Conservation (phyloP, 208 protist genomes). For the Lotmaria passim region DNA sequence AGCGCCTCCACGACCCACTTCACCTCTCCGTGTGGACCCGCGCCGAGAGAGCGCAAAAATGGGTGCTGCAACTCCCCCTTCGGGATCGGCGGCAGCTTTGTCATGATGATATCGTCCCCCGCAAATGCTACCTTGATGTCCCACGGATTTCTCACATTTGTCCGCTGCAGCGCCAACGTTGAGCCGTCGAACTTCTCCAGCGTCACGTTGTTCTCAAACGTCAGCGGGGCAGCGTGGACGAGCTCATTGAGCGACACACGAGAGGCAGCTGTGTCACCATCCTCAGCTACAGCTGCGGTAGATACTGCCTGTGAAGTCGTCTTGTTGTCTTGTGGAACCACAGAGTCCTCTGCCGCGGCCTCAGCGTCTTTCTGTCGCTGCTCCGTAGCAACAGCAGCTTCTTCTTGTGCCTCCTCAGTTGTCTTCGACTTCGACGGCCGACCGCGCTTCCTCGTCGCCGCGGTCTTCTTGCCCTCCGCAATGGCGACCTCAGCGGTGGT, state of each 20-base stretch:
- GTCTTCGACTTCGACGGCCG: background rate
- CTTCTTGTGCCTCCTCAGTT: background rate
- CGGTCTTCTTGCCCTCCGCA: constrained; percentile 14
- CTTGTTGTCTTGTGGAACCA: background rate
- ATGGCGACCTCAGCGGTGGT: constrained; percentile 36
- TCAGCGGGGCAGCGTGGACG: constrained; percentile 22
- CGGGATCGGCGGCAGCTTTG: constrained; percentile 48
- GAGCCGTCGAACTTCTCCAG: constrained; percentile 29
- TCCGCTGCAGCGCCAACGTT: constrained; percentile 20
- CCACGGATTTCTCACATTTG: constrained; percentile 35
- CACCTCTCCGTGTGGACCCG: constrained; percentile 38
- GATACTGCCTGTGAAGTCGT: too few relatives aligned
- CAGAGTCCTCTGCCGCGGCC: background rate
- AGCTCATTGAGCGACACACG: constrained; percentile 28
- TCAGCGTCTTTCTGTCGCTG: background rate
- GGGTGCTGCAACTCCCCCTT: constrained; percentile 32
- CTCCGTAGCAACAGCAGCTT: background rate
- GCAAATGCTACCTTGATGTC: constrained; percentile 54
- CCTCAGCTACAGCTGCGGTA: background rate
- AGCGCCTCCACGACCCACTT: constrained; percentile 60
- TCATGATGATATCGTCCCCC: constrained; percentile 52
- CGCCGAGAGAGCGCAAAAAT: constrained; percentile 47
- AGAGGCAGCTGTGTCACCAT: background rate
- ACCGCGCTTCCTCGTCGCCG: background rate
- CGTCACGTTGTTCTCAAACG: constrained; percentile 32